A percentile compares a stretch with the other conserved stretches of the same genome.
These are phyloP conservation scores for Obelidium mucronatum DNA, from an alignment of 192 early-diverging fungal species.

Conservation along the genomic window DNA sequence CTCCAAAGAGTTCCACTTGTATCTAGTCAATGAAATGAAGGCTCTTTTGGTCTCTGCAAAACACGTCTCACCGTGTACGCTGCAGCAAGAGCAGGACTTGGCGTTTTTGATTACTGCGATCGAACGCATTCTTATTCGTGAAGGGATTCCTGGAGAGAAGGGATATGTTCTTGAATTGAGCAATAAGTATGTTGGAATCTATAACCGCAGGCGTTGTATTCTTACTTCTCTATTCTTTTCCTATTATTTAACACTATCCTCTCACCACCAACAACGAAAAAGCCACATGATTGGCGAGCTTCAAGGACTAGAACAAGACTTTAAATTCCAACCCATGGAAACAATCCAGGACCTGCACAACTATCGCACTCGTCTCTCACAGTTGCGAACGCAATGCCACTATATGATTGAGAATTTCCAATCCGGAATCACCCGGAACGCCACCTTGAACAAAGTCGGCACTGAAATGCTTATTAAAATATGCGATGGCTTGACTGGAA, in stretches of 20 bases:
- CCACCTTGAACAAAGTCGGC: constrained; percentile 33
- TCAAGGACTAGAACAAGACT: not conserved
- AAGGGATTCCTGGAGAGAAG: not conserved
- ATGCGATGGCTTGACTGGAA: not conserved
- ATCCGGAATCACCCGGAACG: constrained; percentile 17
- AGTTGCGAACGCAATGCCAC: constrained; percentile 23
- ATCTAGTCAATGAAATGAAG: not conserved
- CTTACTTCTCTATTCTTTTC: not conserved
- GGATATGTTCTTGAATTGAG: constrained; percentile 1
- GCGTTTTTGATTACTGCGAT: not conserved
- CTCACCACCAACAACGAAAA: not conserved
- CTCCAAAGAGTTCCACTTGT: not conserved
- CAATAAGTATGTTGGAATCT: constrained; percentile 15
- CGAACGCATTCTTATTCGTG: not conserved
- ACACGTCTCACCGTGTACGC: not conserved
- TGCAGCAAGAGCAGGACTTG: not conserved
- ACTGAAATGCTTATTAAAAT: constrained; percentile 36
- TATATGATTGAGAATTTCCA: constrained; percentile 39
- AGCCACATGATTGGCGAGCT: constrained; percentile 5
- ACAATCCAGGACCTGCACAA: constrained; percentile 36
- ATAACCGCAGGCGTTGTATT: not conserved
- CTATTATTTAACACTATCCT: too few relatives aligned
- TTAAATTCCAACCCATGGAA: constrained; percentile 7
- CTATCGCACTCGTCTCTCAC: constrained; percentile 27
- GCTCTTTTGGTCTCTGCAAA: not conserved